Base-by-base conservation (phyloP, 164 flowering plant genomes). In the Aristolochia contorta region DNA sequence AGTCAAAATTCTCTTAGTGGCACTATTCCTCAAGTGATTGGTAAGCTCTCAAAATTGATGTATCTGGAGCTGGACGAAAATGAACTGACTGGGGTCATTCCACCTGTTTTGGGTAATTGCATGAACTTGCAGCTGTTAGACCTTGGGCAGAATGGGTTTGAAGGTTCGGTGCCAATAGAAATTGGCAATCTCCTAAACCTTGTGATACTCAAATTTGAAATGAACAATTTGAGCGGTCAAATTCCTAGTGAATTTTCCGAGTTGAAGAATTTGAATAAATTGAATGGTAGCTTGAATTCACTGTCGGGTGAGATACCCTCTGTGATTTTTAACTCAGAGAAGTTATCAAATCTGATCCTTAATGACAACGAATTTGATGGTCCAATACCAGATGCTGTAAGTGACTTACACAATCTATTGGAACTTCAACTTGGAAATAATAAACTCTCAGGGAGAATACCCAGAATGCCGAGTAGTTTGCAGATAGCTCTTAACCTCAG, bases 401-500 rank as follows among this genome's bases (percentile, higher is more conserved):
- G 62, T 3, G 57, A 22, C 59, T 62, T 76, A 73, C 18, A 24
- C 23, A 37, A 15, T 7, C 71, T 83, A 23, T 41, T 78, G 48
- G 89, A 85, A 70, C 84, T 87, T 48, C 89, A 82, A 53, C 78
- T 85, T 2, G 91, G 86, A 47, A 53, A 47, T 4, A 87, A 87
- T 60, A 62, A 56, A 22, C 72, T 85, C 4, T 62, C 70, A 21
- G 89, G 89, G 21, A 6, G 5, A 0, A 78, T 88, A 69, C 87
- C 86, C 6, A 15, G 1, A 12, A 69, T 85, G 88, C 96, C 96
- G 16, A 0, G 0, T 2, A 72, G 0, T 0, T 66, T 85, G 74
- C 78, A 76, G 72, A 77, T 82, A 68, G 73, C 83, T 53, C 75
- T 88, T 57, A 85, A 88, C 69, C 80, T 88, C 57, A 88, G 96